Base-by-base conservation (phyloP, 306 rosid genomes). In the Castanopsis chinensis region DNA sequence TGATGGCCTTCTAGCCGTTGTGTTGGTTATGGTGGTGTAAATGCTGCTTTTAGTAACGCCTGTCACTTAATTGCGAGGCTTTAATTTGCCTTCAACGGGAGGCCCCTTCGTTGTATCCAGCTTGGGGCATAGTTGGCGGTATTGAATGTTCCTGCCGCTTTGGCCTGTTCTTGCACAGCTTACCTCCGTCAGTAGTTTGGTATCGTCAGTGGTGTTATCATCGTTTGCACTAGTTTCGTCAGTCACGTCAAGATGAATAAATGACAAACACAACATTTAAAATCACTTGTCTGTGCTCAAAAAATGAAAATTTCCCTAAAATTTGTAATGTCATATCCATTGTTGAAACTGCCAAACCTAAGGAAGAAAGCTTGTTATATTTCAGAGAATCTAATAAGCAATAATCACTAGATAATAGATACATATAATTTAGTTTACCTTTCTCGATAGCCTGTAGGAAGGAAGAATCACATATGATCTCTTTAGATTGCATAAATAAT, bases 391-490 rank as follows among this genome's bases (percentile, higher is more conserved):
- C 54, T 1, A 71, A 81, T 13, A 43, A 73, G 8, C 63, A 1
- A 69, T 41, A 41, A 41, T 41, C 45, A 41, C 0, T 41, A 2
- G 45, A 41, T 41, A 41, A 41, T 41, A 41, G 52, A 60, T 30
- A 49, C 10, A 1, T 65, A 14, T 28, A 41, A 54, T 15, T 25
- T 6, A 73, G 7, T 52, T 23, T 35, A 89, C 92, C 91, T 86
- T 87, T 6, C 58, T 37, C 63, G 79, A 21, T 33, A 55, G 78
- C 5, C 71, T 10, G 73, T 72, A 78, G 1, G 83, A 69, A 61
- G 85, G 69, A 64, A 17, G 86, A 74, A 79, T 63, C 15, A 75
- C 76, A 71, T 63, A 43, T 4, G 85, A 83, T 12, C 73, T 55
- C 65, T 51, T 82, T 33, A 74, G 37, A 65, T 41, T 35, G 84